A percentile compares a stretch with the other conserved stretches of the same genome.
Conservation (phyloP, 352 stramenopile genomes). For the Pythium plurisporium region DNA sequence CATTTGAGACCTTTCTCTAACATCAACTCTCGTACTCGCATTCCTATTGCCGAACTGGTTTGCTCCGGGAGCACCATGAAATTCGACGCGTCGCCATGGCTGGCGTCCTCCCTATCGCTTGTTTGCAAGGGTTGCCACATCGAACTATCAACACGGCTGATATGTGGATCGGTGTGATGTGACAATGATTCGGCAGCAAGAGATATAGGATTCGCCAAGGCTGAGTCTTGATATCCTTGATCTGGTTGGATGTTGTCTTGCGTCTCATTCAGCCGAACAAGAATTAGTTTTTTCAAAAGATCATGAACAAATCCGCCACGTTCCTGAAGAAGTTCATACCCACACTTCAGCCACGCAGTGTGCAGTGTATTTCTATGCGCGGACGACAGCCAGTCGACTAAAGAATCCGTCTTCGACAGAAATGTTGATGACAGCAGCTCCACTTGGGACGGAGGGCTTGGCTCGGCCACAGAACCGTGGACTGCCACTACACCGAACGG, state of each 20-base stretch:
- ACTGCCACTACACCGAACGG: slow-evolving; percentile 54
- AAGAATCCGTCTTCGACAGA: background rate
- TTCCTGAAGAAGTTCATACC: slow-evolving; percentile 70
- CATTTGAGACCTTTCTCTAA: slow-evolving; percentile 46
- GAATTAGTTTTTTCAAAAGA: slow-evolving; percentile 43
- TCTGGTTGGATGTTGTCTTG: too few relatives aligned
- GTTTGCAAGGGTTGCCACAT: too few relatives aligned
- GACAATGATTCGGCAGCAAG: too few relatives aligned
- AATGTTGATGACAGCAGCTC: slow-evolving; percentile 10
- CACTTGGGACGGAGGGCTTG: slow-evolving; percentile 24
- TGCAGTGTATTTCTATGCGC: background rate
- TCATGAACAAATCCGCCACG: slow-evolving; percentile 45
- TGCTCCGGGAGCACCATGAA: too few relatives aligned
- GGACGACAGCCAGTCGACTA: slow-evolving; percentile 3
- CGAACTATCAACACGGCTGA: too few relatives aligned
- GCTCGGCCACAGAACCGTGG: slow-evolving; percentile 26
- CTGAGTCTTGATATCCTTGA: too few relatives aligned
- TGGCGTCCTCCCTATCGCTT: too few relatives aligned
- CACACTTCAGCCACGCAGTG: slow-evolving; percentile 71
- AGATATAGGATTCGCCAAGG: too few relatives aligned
- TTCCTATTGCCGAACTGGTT: slow-evolving; percentile 8
- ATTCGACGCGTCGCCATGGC: too few relatives aligned
- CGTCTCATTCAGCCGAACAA: slow-evolving; percentile 5
- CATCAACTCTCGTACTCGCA: slow-evolving; percentile 30
- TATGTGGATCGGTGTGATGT: too few relatives aligned